Evolutionary conservation across 352 stramenopile genomes (phyloP), one percentile per base, ranked within the genome.

Genomic region (Phytophthora parvispora): DNA sequence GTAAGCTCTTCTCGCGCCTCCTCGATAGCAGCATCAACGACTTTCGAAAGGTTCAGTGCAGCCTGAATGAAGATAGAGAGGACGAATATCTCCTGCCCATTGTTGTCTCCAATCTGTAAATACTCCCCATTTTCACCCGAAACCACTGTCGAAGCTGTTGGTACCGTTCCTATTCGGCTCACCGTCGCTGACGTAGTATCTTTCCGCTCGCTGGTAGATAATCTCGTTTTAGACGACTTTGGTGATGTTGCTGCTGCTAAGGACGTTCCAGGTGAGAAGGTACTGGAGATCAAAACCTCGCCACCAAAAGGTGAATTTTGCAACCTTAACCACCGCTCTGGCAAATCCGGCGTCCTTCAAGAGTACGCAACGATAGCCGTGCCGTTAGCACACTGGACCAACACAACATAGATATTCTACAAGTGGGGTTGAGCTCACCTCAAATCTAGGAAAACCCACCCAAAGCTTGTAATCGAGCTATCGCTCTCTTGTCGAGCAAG

Each of bases 371-470:
- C 27, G 22, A 38, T 32, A 28, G 12, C 9, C 36, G n/a, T 20
- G 7, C 2, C 22, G 18, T 71, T 31, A 70, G 27, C 59, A 8
- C n/a, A 52, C 20, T 48, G 50, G n/a, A 54, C 16, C 6, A 40
- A 36, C 31, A 36, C 31, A n/a, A n/a, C n/a, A n/a, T n/a, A n/a
- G n/a, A n/a, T n/a, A 36, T 36, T 9, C 36, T 6, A 20, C 36
- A 12, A 20, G 16, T 43, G 36, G 20, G 9, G 15, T 18, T 20
- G n/a, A 56, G 51, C 66, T 24, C 31, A 93, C 84, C 87, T 84
- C 5, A 95, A 52, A 40, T 95, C 87, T 16, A 95, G 71, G 59
- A 95, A 94, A 69, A 95, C 92, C 86, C 86, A 95, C 4, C 87
- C 87, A 52, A 91, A 84, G 50, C 84, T 91, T 49, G 90, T 67